Base-by-base conservation (phyloP, 2,329 filamentous ascomycete species). In the Penicillium fuscoglaucum region DNA sequence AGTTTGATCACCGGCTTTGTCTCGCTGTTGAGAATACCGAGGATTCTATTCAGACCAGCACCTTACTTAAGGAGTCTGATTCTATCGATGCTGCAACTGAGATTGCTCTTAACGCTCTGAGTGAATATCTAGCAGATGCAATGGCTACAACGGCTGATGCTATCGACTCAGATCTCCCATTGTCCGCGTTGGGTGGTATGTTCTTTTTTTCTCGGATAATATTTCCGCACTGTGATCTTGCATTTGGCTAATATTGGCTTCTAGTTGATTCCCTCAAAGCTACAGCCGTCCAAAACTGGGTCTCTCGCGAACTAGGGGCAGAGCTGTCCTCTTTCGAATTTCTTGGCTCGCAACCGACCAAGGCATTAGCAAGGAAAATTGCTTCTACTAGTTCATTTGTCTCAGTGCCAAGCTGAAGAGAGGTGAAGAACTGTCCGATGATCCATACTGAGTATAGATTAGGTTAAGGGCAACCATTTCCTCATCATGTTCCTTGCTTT, bases 201-300 rank as follows among this genome's bases (percentile, higher is more conserved):
- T 57, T 31, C 17, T 26, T 4, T n/a, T 7, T 33, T 35, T 3
- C 12, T 12, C 6, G 33, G n/a, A 17, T 50, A 12, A 28, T 40
- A 47, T 26, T 9, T 2, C 24, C 19, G 10, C 5, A 15, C 1
- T 4, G 2, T 35, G 24, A 41, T 15, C 15, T 44, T 19, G 12
- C n/a, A 33, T 3, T 29, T 47, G 31, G 33, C 55, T 64, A 39
- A 62, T 50, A 44, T 47, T 44, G 3, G 8, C 19, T 15, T 53
- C n/a, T 51, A 65, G 65, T 67, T 24, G 65, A 66, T 55, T 67
- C 65, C 8, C 61, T 67, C 7, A 66, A 66, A 47, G 63, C 63
- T 6, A 63, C 63, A 6, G 62, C 61, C 7, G 65, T 67, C 3
- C 65, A 67, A 45, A 64, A 65, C 40, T 67, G 65, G 63, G 65